Percentiles rank a stretch among this genome's conserved stretches.
These are phyloP conservation scores for Pulicaria dysenterica DNA, from an alignment of 129 eudicot species.

Conservation along the genomic window DNA sequence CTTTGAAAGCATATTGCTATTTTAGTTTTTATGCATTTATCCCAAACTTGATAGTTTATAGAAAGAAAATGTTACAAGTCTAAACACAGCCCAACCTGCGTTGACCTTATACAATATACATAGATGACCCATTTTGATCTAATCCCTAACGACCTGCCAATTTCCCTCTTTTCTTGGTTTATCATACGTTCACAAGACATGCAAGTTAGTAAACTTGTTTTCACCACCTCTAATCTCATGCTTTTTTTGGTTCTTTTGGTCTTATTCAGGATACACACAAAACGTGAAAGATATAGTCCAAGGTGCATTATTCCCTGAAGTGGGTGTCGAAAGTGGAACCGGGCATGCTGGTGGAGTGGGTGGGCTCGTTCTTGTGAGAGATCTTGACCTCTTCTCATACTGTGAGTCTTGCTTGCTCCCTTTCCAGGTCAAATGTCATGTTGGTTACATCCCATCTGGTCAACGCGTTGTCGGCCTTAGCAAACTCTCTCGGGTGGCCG, in stretches of 20 bases:
- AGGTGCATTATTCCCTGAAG: conserved; percentile 94
- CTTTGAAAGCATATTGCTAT: no score
- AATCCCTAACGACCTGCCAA: no score
- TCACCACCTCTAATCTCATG: background rate
- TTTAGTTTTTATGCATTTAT: no score
- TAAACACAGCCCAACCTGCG: no score
- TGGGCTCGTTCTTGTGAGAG: conserved; percentile 92
- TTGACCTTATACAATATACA: no score
- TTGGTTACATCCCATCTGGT: conserved; percentile 90
- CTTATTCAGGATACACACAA: conserved; percentile 65
- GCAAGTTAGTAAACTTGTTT: background rate
- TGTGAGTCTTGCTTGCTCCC: conserved; percentile 97
- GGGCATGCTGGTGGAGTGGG: conserved; percentile 95
- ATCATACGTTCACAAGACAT: no score
- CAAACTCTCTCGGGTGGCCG: conserved; percentile 91
- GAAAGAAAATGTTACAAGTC: no score
- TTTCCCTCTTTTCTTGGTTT: no score
- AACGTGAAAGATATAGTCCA: conserved; percentile 82
- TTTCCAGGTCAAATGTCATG: conserved; percentile 86
- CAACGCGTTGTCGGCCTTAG: conserved; percentile 92
- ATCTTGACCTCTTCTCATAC: conserved; percentile 81
- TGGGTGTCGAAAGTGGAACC: conserved; percentile 67
- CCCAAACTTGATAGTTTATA: no score
- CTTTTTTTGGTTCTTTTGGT: background rate
- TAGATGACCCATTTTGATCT: no score